These are phyloP conservation scores for Vitis hybrid DNA, from an alignment of 177 flowering plant species.

Conservation along the genomic window DNA sequence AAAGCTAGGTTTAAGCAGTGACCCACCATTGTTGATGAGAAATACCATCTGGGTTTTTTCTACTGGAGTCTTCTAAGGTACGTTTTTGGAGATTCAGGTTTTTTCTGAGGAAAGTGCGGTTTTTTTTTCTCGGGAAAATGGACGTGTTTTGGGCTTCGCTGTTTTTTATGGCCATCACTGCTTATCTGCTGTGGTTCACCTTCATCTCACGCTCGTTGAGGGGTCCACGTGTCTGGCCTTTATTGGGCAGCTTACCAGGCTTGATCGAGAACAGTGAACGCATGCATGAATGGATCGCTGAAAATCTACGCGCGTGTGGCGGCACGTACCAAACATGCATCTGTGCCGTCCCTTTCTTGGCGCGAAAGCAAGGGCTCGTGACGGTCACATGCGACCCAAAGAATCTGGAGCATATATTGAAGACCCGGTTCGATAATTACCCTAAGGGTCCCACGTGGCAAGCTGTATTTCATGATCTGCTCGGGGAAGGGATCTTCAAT, in stretches of 20 bases:
- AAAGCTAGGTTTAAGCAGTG: too few relatives aligned
- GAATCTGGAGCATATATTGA: conserved; percentile 67
- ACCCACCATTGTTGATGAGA: too few relatives aligned
- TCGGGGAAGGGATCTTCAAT: conserved; percentile 67
- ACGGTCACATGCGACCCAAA: conserved; percentile 73
- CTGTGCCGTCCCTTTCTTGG: conserved; percentile 62
- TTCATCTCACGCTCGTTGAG: conserved; percentile 56
- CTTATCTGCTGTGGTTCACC: conserved; percentile 68
- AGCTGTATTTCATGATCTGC: conserved; percentile 66
- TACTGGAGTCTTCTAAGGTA: too few relatives aligned
- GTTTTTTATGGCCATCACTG: conserved; percentile 42
- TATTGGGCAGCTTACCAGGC: conserved; percentile 71
- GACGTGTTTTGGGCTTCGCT: conserved; percentile 43
- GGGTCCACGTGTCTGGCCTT: conserved; percentile 75
- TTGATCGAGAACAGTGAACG: conserved; percentile 61
- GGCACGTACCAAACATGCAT: conserved; percentile 85
- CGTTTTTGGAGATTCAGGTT: too few relatives aligned
- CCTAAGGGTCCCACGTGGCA: conserved; percentile 83
- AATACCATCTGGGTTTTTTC: too few relatives aligned
- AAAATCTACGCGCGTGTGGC: conserved; percentile 69
- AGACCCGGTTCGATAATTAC: conserved; percentile 70
- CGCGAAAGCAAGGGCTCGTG: conserved; percentile 64
- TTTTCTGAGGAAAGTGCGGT: too few relatives aligned
- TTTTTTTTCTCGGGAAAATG: conserved; percentile 22
- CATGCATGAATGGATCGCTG: conserved; percentile 75